Conservation (phyloP, 2,329 filamentous ascomycete species). For the Botryotinia narcissicola region DNA sequence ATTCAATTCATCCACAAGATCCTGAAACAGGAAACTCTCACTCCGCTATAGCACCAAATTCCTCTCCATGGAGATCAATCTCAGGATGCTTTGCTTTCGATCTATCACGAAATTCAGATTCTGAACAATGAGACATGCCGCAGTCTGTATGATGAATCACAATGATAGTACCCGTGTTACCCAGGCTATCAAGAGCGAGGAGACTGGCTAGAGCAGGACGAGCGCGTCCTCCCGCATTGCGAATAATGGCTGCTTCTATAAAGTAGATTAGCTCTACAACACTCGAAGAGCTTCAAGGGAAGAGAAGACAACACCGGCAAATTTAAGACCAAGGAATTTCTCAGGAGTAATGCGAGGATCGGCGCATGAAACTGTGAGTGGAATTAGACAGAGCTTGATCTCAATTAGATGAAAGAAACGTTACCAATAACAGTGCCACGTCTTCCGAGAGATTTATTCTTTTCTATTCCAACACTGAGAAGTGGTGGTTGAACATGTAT, state of each 20-base stretch:
- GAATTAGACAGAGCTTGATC: neutral
- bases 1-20: too few relatives aligned
- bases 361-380: conserved; percentile 12
- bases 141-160: conserved; percentile 28
- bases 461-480: neutral
- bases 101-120: conserved; percentile 15
- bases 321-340: conserved; percentile 22
- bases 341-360: conserved; percentile 25
- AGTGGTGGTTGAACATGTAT: neutral
- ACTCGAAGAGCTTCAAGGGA: too few relatives aligned
- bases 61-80: conserved; percentile 16
- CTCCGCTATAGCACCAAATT: conserved; percentile 23
- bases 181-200: conserved; percentile 19
- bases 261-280: neutral
- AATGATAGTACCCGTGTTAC: conserved; percentile 15
- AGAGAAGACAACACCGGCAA: conserved; percentile 14
- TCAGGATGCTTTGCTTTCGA: conserved; percentile 22
- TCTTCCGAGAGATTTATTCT: neutral
- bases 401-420: too few relatives aligned
- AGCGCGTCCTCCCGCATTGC: conserved; percentile 25
- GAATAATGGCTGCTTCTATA: conserved; percentile 23
- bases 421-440: conserved; percentile 20
- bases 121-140: conserved; percentile 22
- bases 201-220: conserved; percentile 17
- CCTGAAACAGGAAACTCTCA: neutral